A percentile compares a stretch with the other conserved stretches of the same genome.
These are phyloP conservation scores for Sextonia rubra DNA, from an alignment of 164 flowering plant genomes.

Conservation along the genomic window DNA sequence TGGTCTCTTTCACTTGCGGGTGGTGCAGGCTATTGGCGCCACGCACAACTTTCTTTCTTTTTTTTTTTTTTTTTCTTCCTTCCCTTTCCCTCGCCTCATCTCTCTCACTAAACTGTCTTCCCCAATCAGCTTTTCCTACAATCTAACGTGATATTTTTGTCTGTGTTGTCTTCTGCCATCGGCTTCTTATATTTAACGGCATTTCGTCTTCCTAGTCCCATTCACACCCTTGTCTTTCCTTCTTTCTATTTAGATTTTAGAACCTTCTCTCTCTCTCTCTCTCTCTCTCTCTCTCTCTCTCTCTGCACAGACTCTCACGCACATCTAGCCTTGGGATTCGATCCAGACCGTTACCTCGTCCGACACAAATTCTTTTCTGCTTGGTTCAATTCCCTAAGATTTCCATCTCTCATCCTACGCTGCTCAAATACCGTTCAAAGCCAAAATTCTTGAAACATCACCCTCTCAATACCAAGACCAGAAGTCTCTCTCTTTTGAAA, in stretches of 20 bases:
- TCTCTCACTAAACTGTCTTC: neutral
- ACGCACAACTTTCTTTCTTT: constrained; percentile 12
- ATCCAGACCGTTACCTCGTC: neutral
- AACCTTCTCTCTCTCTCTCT: neutral
- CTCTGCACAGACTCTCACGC: neutral
- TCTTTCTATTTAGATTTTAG: no score
- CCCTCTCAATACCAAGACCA: neutral
- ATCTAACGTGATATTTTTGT: constrained; percentile 31
- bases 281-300: neutral
- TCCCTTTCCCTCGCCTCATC: constrained; percentile 7
- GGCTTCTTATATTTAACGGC: constrained; percentile 21
- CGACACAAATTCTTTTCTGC: neutral
- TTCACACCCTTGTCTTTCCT: constrained; percentile 17
- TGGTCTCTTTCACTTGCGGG: constrained; percentile 52
- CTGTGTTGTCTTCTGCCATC: neutral
- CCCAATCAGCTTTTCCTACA: constrained; percentile 44
- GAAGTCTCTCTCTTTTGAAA: neutral
- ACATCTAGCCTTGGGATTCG: constrained; percentile 9
- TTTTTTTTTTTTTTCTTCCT: no score
- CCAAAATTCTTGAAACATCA: neutral
- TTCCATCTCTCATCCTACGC: neutral
- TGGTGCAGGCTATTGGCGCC: constrained; percentile 27
- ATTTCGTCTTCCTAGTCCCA: constrained; percentile 28
- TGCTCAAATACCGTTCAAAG: neutral
- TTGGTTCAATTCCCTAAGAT: constrained; percentile 6